These are phyloP conservation scores for Vigna nakashimae DNA, from an alignment of 306 rosid species.

Conservation along the genomic window DNA sequence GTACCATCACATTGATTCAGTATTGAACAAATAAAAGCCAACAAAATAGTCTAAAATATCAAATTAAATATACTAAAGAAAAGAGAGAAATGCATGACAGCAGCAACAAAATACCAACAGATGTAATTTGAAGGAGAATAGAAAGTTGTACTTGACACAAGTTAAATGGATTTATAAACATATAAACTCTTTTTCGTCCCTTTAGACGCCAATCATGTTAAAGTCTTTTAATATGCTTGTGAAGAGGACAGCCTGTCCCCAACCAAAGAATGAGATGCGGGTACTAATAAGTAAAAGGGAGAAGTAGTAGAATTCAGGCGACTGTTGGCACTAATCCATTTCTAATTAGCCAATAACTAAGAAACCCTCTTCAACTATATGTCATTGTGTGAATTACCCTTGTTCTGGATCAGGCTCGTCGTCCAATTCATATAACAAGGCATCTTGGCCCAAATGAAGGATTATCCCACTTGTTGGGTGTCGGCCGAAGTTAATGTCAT, in stretches of 20 bases:
- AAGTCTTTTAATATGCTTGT: neutral
- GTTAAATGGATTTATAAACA: neutral
- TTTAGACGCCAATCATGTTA: neutral
- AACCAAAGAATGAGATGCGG: no score
- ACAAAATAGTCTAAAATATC: conserved; percentile 8
- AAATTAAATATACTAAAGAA: neutral
- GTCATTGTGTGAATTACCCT: neutral
- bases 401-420: neutral
- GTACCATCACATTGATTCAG: conserved; percentile 30
- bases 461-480: neutral
- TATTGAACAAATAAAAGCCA: neutral
- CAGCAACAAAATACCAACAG: conserved; percentile 4
- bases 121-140: neutral
- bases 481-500: neutral
- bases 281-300: no score
- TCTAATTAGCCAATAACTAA: neutral
- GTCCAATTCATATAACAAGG: neutral
- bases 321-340: neutral
- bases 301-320: neutral
- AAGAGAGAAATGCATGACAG: neutral
- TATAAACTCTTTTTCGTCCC: neutral
- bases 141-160: neutral
- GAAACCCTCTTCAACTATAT: neutral
- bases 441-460: neutral
- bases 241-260: neutral